phyloP scores from a whole-genome alignment of 2,329 filamentous ascomycete genomes.

The Aspergillus sp. region DNA sequence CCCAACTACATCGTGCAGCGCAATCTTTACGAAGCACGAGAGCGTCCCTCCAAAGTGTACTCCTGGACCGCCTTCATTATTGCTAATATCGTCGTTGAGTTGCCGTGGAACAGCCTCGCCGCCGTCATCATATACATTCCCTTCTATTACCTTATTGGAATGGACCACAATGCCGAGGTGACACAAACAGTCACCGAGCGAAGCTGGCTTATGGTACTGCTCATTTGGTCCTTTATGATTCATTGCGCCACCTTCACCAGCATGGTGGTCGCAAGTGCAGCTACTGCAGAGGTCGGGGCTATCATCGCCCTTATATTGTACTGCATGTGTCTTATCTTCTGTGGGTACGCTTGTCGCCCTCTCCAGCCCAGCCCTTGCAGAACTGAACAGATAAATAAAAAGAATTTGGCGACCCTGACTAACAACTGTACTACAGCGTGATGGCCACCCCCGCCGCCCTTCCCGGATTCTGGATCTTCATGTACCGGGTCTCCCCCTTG shows the following conservation, averaged over 20 bases:
- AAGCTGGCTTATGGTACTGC: constrained; percentile 65
- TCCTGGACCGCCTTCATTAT: constrained; percentile 72
- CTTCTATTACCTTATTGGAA: constrained; percentile 66
- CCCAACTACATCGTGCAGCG: constrained; percentile 60
- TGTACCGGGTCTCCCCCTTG: constrained; percentile 69
- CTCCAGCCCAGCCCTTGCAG: too few species aligned
- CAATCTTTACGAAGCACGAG: constrained; percentile 59
- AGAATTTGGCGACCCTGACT: neutral
- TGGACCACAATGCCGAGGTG: constrained; percentile 43
- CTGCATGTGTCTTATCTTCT: constrained; percentile 61
- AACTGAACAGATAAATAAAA: too few species aligned
- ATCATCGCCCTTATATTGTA: constrained; percentile 59
- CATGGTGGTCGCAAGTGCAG: constrained; percentile 70
- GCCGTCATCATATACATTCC: constrained; percentile 63
- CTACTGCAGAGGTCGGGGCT: constrained; percentile 66
- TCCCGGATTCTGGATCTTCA: constrained; percentile 75
- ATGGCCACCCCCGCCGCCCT: constrained; percentile 56
- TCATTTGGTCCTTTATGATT: constrained; percentile 69
- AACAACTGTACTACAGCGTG: constrained; percentile 25
- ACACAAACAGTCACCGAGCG: constrained; percentile 50
- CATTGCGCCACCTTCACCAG: constrained; percentile 67
- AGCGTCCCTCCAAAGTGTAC: constrained; percentile 67
- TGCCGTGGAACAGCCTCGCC: constrained; percentile 65
- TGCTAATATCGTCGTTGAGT: constrained; percentile 69
- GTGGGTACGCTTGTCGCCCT: constrained; percentile 29